Evolutionary conservation across 352 stramenopile genomes (phyloP).

Genomic region (Globisporangium spinosum): DNA sequence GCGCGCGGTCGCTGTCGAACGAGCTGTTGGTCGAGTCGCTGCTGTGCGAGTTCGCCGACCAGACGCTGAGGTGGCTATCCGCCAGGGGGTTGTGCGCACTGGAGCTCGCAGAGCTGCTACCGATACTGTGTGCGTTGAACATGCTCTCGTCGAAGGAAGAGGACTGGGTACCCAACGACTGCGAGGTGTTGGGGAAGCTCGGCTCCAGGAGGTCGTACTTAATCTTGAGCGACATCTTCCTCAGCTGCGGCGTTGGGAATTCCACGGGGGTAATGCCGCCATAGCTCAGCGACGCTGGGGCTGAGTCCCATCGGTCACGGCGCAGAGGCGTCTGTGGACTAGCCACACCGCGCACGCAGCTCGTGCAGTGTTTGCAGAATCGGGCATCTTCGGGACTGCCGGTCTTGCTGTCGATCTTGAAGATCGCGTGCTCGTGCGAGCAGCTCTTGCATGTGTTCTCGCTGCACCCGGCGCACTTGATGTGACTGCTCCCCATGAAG

Average conservation of each 20-base stretch:
- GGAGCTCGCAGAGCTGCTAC: not conserved
- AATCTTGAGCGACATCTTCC: conserved; percentile 9
- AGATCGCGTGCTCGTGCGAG: conserved; percentile 27
- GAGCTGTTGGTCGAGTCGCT: conserved; percentile 1
- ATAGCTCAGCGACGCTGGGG: not conserved
- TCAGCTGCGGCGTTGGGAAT: conserved; percentile 5
- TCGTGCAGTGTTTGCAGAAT: conserved; percentile 34
- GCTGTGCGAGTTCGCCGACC: not conserved
- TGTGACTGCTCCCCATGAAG: conserved; percentile 1
- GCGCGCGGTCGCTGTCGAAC: not conserved
- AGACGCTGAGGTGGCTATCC: not conserved
- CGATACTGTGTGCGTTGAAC: not conserved
- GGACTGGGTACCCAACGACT: not conserved
- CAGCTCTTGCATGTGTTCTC: conserved; percentile 9
- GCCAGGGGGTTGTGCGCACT: not conserved
- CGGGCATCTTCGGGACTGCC: conserved; percentile 21
- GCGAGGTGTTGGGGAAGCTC: not conserved
- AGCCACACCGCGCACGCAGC: conserved; percentile 12
- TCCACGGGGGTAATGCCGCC: not conserved
- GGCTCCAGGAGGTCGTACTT: conserved; percentile 7
- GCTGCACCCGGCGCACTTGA: conserved; percentile 26
- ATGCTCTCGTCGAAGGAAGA: conserved; percentile 5
- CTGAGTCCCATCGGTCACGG: conserved; percentile 6
- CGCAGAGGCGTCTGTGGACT: not conserved
- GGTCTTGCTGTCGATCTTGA: conserved; percentile 25